A percentile compares a stretch with the other conserved stretches of the same genome.
Evolutionary conservation across 2,329 filamentous ascomycete genomes (phyloP).

Genomic region (Aspergillus ruber): DNA sequence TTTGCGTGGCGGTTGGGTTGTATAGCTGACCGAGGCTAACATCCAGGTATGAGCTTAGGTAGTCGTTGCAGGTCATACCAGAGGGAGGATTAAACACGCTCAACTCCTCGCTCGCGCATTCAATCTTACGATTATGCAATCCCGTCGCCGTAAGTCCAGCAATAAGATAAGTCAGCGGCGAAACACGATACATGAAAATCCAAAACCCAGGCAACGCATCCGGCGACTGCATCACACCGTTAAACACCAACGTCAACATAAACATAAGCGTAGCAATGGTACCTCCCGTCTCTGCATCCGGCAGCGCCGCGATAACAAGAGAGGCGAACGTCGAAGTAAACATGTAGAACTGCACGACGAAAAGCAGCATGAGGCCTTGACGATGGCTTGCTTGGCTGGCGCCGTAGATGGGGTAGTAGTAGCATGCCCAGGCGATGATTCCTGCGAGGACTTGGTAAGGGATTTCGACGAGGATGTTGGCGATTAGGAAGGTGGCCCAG

Average conservation of each 20-base stretch:
- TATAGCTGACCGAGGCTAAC: constrained; percentile 49
- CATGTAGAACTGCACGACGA: constrained; percentile 67
- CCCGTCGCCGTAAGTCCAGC: constrained; percentile 64
- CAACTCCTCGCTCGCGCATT: constrained; percentile 64
- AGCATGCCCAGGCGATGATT: constrained; percentile 69
- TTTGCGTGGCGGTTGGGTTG: constrained; percentile 42
- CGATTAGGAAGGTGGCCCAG: constrained; percentile 79
- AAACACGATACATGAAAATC: constrained; percentile 78
- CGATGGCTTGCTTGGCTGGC: constrained; percentile 60
- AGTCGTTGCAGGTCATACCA: constrained; percentile 55
- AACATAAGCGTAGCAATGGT: constrained; percentile 73
- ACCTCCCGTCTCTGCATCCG: constrained; percentile 66
- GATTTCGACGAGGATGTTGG: constrained; percentile 76
- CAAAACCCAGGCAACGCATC: constrained; percentile 64
- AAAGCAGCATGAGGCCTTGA: constrained; percentile 71
- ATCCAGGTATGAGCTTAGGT: constrained; percentile 48
- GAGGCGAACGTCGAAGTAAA: constrained; percentile 77
- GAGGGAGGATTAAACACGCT: constrained; percentile 58
- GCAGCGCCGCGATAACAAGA: constrained; percentile 68
- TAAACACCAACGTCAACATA: constrained; percentile 67
- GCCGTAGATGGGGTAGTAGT: constrained; percentile 72
- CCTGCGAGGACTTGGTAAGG: constrained; percentile 73
- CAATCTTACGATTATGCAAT: constrained; percentile 59
- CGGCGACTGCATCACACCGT: constrained; percentile 61
- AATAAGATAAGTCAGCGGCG: constrained; percentile 76